phyloP scores from a whole-genome alignment of 164 flowering plant genomes.

The Stephania japonica region DNA sequence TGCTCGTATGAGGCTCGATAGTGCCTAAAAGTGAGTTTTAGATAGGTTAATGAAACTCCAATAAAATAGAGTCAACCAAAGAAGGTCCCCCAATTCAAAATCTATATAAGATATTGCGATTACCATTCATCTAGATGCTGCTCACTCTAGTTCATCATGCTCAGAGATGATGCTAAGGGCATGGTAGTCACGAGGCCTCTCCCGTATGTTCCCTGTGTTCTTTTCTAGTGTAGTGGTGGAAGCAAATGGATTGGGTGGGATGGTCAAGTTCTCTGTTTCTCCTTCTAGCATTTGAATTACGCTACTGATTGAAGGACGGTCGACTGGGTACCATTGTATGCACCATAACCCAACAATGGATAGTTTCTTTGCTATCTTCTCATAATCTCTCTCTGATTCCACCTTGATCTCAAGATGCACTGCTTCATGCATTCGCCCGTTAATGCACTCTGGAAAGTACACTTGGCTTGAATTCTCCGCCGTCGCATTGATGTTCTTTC shows the following conservation, averaged over 20 bases:
- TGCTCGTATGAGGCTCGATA: no score
- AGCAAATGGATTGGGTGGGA: constrained; percentile 5
- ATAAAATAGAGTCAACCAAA: not conserved
- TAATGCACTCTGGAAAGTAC: not conserved
- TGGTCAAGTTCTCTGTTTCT: not conserved
- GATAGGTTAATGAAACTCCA: no score
- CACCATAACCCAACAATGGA: no score
- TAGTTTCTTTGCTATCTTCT: no score
- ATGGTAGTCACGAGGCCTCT: not conserved
- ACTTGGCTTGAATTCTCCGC: not conserved
- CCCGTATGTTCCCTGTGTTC: not conserved
- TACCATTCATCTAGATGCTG: not conserved
- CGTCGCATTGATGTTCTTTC: no score
- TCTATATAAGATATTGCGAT: not conserved
- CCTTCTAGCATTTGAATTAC: not conserved
- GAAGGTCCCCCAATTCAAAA: not conserved
- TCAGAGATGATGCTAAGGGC: not conserved
- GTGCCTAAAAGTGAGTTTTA: no score
- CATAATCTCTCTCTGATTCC: not conserved
- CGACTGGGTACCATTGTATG: no score
- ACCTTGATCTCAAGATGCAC: not conserved
- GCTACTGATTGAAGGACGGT: no score
- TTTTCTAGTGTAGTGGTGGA: not conserved
- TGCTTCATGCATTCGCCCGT: not conserved
- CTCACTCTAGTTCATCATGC: not conserved